phyloP scores from a whole-genome alignment of 2,329 filamentous ascomycete genomes.

The Nigrospora sphaerica region DNA sequence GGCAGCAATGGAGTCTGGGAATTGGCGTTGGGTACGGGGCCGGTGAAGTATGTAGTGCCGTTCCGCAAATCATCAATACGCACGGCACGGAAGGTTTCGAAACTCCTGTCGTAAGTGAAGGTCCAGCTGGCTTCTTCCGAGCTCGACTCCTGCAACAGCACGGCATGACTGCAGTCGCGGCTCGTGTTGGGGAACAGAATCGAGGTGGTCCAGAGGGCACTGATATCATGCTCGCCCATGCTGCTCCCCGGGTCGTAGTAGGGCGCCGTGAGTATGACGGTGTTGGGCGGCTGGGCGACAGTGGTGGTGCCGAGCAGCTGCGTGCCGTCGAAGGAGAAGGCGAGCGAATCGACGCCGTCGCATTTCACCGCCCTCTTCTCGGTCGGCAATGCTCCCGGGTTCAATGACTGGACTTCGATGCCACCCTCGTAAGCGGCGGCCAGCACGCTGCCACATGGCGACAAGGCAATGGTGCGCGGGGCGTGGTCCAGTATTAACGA shows the following conservation, averaged over 20 bases:
- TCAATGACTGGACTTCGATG: conserved; percentile 79
- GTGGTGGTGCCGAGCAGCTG: conserved; percentile 72
- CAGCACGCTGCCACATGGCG: conserved; percentile 73
- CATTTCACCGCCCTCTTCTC: conserved; percentile 74
- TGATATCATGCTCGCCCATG: conserved; percentile 59
- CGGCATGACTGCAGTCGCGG: conserved; percentile 70
- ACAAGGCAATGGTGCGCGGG: conserved; percentile 71
- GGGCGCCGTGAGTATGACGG: conserved; percentile 71
- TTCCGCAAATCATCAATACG: conserved; percentile 68
- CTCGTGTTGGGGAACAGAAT: conserved; percentile 80
- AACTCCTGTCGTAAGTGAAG: conserved; percentile 69
- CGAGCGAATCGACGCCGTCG: conserved; percentile 64
- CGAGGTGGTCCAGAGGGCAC: conserved; percentile 76
- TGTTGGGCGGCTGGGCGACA: conserved; percentile 56
- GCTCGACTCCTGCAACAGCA: conserved; percentile 55
- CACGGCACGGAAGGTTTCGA: conserved; percentile 72
- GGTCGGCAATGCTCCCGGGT: conserved; percentile 52
- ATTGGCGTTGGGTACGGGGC: conserved; percentile 48
- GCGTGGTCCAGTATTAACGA: conserved; percentile 72
- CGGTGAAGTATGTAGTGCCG: conserved; percentile 73
- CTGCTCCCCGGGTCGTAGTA: conserved; percentile 69
- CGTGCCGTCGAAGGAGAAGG: conserved; percentile 71
- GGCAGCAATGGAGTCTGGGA: conserved; percentile 57
- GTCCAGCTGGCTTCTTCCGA: conserved; percentile 66
- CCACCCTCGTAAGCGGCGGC: conserved; percentile 81